Base-by-base conservation (phyloP, 805 yeast genomes). In the Novakomyces olei region DNA sequence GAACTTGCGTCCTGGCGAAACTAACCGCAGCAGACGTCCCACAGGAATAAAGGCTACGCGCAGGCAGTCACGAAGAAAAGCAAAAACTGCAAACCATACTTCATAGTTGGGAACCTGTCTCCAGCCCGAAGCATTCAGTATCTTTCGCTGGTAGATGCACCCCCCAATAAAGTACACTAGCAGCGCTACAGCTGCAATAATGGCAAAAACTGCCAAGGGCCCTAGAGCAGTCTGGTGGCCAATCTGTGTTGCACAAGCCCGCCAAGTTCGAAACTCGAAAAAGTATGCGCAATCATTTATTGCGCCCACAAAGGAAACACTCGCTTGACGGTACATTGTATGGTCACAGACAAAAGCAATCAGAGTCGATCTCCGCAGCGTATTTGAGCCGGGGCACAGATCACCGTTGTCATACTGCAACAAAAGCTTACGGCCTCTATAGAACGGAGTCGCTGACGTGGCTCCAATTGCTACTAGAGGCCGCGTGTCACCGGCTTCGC, bases 261-360 rank as follows among this genome's bases (percentile, higher is more conserved):
- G 75, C 27, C 77, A 69, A 3, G 92, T 76, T 41, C 80, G 55
- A 20, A 79, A 80, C 46, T 80, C 93, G 49, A 80, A 80, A 45
- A 73, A 66, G 49, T 77, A 80, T 24, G 73, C 68, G 51, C 94
- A 80, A 39, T 80, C 77, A 48, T 78, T 66, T 27, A 67, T 45
- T 5, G 69, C 68, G 1, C 88, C 88, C 20, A 80, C 63, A 47
- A 62, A 79, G 12, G 76, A 63, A 1, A 79, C 57, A 0, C 83
- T 88, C 38, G 32, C 15, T 5, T 14, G 9, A 5, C 27, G 15
- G 16, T 30, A 23, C 12, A 27, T 26, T 12, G 20, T 19, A 12
- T 27, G 27, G 4, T 29, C 20, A 19, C 32, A 29, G 19, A 15
- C 23, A 23, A 30, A 30, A 14, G 26, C 24, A n/a, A 30, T 19